Evolutionary conservation across 371 early-diverging fungal species (phyloP).

Genomic region (Smittium mucronatum): DNA sequence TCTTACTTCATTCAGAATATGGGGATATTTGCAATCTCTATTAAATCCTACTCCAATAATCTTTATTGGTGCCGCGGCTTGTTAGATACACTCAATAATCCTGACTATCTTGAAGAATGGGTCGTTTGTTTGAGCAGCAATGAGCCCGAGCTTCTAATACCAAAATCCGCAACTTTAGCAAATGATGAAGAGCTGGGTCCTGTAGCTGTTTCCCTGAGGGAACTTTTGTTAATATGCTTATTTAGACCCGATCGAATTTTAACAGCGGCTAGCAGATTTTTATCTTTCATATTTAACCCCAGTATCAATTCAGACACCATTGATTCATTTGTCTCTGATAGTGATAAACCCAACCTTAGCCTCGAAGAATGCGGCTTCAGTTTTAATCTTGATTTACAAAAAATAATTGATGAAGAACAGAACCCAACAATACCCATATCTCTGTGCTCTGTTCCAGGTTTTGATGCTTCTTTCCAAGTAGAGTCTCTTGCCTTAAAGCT

Average conservation of each 20-base stretch:
- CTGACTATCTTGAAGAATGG: slow-evolving; percentile 41
- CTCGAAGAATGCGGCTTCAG: slow-evolving; percentile 38
- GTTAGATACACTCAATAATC: slow-evolving; percentile 15
- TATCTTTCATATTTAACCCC: slow-evolving; percentile 59
- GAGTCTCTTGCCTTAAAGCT: slow-evolving; percentile 72
- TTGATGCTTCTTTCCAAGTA: slow-evolving; percentile 90
- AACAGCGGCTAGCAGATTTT: slow-evolving; percentile 56
- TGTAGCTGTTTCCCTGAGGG: slow-evolving; percentile 39
- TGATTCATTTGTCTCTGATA: neutral
- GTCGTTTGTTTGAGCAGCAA: slow-evolving; percentile 37
- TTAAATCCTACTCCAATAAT: slow-evolving; percentile 17
- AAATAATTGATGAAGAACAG: slow-evolving; percentile 62
- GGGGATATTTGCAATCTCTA: slow-evolving; percentile 26
- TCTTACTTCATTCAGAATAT: slow-evolving; percentile 26
- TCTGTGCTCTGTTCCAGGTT: slow-evolving; percentile 87
- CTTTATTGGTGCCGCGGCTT: slow-evolving; percentile 29
- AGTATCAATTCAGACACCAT: slow-evolving; percentile 1
- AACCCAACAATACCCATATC: slow-evolving; percentile 68
- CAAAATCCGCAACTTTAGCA: slow-evolving; percentile 13
- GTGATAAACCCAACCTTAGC: neutral
- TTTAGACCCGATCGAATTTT: slow-evolving; percentile 81
- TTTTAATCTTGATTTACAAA: slow-evolving; percentile 53
- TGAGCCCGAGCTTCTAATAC: slow-evolving; percentile 46
- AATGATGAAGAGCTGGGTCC: slow-evolving; percentile 13
- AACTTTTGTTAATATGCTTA: slow-evolving; percentile 67